Conservation (phyloP, 495 filamentous ascomycete genomes). For the Penicillium ucsense region DNA sequence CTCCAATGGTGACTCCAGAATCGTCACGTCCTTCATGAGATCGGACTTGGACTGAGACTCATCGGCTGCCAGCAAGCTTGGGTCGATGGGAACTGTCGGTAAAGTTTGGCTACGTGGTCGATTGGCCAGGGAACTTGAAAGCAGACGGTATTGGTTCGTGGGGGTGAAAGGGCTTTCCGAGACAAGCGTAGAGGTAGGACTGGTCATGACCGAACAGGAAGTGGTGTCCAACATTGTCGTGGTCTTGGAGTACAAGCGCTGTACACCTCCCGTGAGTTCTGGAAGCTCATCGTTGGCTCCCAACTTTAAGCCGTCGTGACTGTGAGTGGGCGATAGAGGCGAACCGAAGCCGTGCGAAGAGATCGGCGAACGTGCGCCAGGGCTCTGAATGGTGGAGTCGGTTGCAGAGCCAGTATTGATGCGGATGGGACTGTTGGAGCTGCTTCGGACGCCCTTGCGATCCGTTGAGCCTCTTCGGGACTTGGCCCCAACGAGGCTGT, state of each 20-base stretch:
- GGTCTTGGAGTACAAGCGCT: conserved; percentile 50
- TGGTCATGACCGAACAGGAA: conserved; percentile 57
- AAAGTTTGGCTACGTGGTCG: conserved; percentile 90
- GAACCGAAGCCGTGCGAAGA: conserved; percentile 55
- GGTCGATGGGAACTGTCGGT: conserved; percentile 58
- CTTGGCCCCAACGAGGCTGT: conserved; percentile 59
- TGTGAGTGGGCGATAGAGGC: conserved; percentile 56
- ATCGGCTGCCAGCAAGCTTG: conserved; percentile 58
- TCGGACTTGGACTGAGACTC: conserved; percentile 54
- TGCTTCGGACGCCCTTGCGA: conserved; percentile 38
- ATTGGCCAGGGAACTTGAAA: conserved; percentile 44
- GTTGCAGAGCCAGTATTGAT: conserved; percentile 41
- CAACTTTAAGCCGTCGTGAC: conserved; percentile 53
- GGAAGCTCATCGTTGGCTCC: conserved; percentile 42
- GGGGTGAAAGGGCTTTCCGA: conserved; percentile 64
- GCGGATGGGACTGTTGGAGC: conserved; percentile 30
- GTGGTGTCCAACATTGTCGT: conserved; percentile 48
- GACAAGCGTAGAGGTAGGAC: conserved; percentile 79
- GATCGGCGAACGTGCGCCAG: conserved; percentile 58
- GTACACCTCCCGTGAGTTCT: conserved; percentile 41
- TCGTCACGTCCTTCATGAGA: conserved; percentile 27
- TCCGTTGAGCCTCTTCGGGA: conserved; percentile 55
- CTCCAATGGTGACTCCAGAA: conserved; percentile 62
- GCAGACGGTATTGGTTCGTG: conserved; percentile 52
- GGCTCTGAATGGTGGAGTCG: conserved; percentile 54